Conservation (phyloP, 805 yeast species). For the Brettanomyces anomalus region DNA sequence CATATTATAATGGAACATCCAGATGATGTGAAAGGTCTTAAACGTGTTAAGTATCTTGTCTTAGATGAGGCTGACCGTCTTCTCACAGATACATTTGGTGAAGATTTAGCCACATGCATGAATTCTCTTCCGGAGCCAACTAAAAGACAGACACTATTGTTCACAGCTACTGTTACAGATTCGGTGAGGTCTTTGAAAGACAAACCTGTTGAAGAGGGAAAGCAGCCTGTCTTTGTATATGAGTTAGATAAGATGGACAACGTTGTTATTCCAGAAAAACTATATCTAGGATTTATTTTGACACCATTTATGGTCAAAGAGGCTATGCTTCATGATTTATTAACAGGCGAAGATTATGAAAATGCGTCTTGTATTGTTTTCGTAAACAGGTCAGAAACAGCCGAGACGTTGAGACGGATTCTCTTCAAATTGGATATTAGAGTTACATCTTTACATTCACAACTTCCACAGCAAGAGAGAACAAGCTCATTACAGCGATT, state of each 20-base stretch:
- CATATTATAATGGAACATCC: conserved; percentile 84
- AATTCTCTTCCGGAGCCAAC: conserved; percentile 60
- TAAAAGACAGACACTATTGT: conserved; percentile 77
- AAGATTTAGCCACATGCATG: conserved; percentile 68
- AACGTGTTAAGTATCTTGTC: conserved; percentile 72
- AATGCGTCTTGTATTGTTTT: conserved; percentile 75
- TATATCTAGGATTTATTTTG: conserved; percentile 57
- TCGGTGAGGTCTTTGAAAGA: conserved; percentile 76
- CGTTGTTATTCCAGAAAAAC: conserved; percentile 71
- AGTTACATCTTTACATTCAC: conserved; percentile 87
- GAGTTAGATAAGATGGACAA: conserved; percentile 68
- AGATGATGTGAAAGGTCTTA: conserved; percentile 73
- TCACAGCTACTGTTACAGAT: conserved; percentile 95
- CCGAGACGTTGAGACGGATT: conserved; percentile 77
- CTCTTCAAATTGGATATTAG: conserved; percentile 64
- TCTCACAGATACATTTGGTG: conserved; percentile 73
- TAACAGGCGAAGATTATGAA: conserved; percentile 52
- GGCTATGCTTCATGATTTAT: conserved; percentile 66
- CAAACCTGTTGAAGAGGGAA: conserved; percentile 44
- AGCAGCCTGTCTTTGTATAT: conserved; percentile 55
- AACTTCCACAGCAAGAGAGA: conserved; percentile 89
- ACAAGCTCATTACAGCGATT: conserved; percentile 87
- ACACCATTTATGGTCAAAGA: conserved; percentile 87
- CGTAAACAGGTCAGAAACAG: conserved; percentile 84
- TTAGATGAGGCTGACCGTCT: conserved; percentile 95